phyloP scores from a whole-genome alignment of 2,329 filamentous ascomycete genomes.

The Chaetothyriales sp. region DNA sequence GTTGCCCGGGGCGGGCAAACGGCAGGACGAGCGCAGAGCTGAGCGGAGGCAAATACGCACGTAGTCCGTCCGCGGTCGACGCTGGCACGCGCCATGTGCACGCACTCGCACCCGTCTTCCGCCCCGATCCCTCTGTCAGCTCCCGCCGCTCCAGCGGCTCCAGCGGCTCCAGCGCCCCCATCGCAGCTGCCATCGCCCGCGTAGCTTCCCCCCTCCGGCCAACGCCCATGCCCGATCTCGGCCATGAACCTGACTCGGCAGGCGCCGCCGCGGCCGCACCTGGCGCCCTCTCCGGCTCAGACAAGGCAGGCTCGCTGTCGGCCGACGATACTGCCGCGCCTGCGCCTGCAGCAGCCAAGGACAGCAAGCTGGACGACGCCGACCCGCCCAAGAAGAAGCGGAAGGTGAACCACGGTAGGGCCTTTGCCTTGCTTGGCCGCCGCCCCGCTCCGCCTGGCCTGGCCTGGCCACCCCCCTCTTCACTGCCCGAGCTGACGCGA shows the following conservation, averaged over 20 bases:
- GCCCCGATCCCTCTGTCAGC: not conserved
- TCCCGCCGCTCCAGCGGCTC: too few relatives aligned
- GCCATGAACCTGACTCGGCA: slow-evolving; percentile 13
- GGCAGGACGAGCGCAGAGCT: not conserved
- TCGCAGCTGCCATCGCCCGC: not conserved
- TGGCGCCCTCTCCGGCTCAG: slow-evolving; percentile 6
- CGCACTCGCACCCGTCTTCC: not conserved
- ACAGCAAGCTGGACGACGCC: slow-evolving; percentile 17
- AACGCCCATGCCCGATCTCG: slow-evolving; percentile 17
- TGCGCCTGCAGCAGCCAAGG: slow-evolving; percentile 4
- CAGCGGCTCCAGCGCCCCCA: not conserved
- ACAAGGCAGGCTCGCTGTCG: slow-evolving; percentile 11
- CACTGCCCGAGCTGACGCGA: slow-evolving; percentile 22
- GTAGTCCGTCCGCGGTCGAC: not conserved
- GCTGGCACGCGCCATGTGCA: not conserved
- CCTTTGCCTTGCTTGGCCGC: not conserved
- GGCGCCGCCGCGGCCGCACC: not conserved
- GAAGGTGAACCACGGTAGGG: slow-evolving; percentile 73
- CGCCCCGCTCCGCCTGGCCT: too few relatives aligned
- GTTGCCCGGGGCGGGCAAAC: not conserved
- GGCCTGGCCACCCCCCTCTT: slow-evolving; percentile 8
- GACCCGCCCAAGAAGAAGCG: slow-evolving; percentile 69
- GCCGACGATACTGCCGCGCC: slow-evolving; percentile 9
- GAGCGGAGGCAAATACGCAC: not conserved
- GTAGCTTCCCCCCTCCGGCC: not conserved